Base-by-base conservation (phyloP, 192 early-diverging fungal species). In the Coemansia brasiliensis region DNA sequence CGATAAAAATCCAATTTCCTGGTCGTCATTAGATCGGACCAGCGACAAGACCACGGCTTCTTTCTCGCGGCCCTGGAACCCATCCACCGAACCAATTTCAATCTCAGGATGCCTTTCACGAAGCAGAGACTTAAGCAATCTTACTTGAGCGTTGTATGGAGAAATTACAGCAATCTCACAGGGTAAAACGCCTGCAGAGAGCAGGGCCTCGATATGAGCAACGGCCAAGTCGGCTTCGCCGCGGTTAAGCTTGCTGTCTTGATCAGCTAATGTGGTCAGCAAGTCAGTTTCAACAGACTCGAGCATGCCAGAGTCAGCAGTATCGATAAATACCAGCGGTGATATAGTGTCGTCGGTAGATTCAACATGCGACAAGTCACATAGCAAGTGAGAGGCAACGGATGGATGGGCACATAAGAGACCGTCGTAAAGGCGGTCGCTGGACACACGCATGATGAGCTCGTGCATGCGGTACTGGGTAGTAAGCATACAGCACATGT, bases 401-500 rank as follows among this genome's bases (percentile, higher is more conserved):
- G 79, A 77, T 0, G 77, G 67, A 40, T 91, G 83, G 1, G 91
- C 85, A 1, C 77, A 74, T 18, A 96, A 78, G 21, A 81, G 39
- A 12, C 79, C 75, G 13, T 87, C 83, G 69, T 97, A 97, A 21
- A 97, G 72, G 38, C 72, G 69, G 9, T 79, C 54, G 10, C 85
- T 80, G 8, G 92, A 87, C 26, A 91, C 92, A 4, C 75, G 55
- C 88, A 90, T 91, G 39, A 97, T 94, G 25, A 68, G 54, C 35
- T 84, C 68, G 67, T 97, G 81, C 92, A 94, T 95, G 21, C 94
- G 86, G 59, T 97, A 97, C 70, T 97, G 94, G 1, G 85, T 86
- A 3, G 82, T 79, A 9, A 97, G 71, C 77, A 95, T 83, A 22
- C 79, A 52, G 56, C 89, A 89, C 49, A 90, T 74, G 4, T 52